Base-by-base conservation (phyloP, 495 filamentous ascomycete species). In the Neurospora discreta region DNA sequence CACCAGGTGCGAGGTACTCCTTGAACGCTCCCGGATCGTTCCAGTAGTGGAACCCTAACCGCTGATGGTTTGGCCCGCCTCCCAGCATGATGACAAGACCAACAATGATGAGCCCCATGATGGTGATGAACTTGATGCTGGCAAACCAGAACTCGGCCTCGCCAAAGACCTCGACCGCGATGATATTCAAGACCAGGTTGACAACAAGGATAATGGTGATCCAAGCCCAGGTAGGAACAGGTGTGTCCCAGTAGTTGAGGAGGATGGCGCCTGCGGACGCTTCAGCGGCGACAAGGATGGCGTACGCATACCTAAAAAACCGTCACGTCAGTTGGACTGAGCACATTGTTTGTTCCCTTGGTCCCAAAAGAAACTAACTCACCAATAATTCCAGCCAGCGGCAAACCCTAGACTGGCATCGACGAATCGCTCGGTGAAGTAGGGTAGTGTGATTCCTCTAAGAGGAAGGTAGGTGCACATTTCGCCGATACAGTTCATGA, bases 351-450 rank as follows among this genome's bases (percentile, higher is more conserved):
- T 6, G 7, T 33, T 9, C 52, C 26, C 15, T 18, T 13, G 23
- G 1, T 52, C 11, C 20, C 20, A 18, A 9, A 65, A 9, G 26
- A 30, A 65, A 65, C 52, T 65, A 65, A 65, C 52, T 65, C 52
- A 65, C 83, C 83, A 86, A 74, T 85, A 91, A 73, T 93, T 93
- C 91, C 91, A 93, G 18, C 93, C 93, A 76, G 90, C 89, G 44
- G 93, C 90, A 75, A 94, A 94, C 18, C 92, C 92, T 75, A 95
- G 81, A 75, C 89, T 90, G 13, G 88, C 86, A 73, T 93, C 91
- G 71, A 94, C 89, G 71, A 90, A 90, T 68, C 91, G 90, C 71
- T 89, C 83, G 26, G 91, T 91, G 73, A 93, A 93, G 71, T 92
- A 84, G 0, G 85, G 85, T 18, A 89, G 79, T 4, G 85, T 86